Conservation (phyloP, 23 red algal genomes). For the Gracilariopsis chorda region DNA sequence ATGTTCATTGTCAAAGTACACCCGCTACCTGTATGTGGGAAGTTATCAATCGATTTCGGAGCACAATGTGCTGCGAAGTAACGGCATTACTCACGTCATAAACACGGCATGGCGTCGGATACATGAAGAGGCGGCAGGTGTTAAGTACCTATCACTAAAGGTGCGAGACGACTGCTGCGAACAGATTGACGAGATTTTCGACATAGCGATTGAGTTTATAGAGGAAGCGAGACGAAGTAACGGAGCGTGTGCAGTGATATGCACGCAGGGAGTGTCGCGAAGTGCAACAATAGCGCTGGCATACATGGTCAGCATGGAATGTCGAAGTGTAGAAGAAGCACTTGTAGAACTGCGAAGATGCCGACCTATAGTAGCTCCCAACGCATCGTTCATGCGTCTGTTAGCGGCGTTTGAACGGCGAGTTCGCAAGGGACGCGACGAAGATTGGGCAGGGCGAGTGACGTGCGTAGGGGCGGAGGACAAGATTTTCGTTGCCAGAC, state of each 20-base stretch:
- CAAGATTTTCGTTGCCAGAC: not conserved
- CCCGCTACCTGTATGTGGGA: not conserved
- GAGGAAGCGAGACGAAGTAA: not conserved
- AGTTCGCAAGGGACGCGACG: not conserved
- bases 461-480: not conserved
- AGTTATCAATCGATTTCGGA: not conserved
- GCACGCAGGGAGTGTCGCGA: constrained; percentile 16
- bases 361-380: constrained; percentile 14
- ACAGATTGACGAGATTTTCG: not conserved
- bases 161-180: not conserved
- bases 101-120: not conserved
- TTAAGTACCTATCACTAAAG: constrained; percentile 4
- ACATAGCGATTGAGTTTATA: not conserved
- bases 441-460: not conserved
- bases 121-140: not conserved
- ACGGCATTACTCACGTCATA: not conserved
- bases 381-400: not conserved
- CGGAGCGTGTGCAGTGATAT: not conserved
- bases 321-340: not conserved
- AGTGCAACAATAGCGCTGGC: not conserved
- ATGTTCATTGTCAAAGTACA: not conserved
- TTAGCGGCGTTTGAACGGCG: not conserved
- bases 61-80: not conserved
- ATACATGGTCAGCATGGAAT: not conserved
- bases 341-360: not conserved